Evolutionary conservation across 139 green algal genomes (phyloP).

Genomic region (Mychonastes homosphaera): DNA sequence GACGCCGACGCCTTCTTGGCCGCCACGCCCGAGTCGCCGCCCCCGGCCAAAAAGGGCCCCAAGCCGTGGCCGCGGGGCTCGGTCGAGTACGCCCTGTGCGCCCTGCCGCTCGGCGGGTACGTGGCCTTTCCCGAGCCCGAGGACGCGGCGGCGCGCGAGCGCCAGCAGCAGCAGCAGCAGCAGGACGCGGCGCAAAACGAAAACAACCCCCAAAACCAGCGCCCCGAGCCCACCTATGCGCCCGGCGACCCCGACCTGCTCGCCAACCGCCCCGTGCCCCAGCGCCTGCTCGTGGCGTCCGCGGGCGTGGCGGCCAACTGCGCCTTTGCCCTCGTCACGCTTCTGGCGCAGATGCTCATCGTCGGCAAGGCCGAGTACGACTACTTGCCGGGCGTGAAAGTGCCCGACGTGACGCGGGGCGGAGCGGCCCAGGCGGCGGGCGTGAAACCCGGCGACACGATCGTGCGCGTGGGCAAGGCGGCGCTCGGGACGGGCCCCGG

Average conservation of each 20-base stretch:
- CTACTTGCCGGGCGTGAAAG: conserved; percentile 63
- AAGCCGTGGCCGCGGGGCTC: no score
- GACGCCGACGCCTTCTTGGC: no score
- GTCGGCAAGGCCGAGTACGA: conserved; percentile 53
- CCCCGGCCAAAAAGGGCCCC: no score
- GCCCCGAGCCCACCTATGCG: conserved; percentile 4
- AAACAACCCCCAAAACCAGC: not conserved
- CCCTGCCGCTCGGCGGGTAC: conserved; percentile 89
- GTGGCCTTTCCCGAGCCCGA: conserved; percentile 86
- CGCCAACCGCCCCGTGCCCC: conserved; percentile 69
- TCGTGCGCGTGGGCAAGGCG: conserved; percentile 49
- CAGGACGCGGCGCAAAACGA: not conserved
- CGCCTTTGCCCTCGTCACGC: conserved; percentile 74
- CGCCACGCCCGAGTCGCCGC: no score
- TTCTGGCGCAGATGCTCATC: conserved; percentile 59
- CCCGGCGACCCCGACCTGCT: conserved; percentile 89
- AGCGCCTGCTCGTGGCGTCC: conserved; percentile 72
- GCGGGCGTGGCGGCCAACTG: conserved; percentile 93
- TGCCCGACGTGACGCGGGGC: conserved; percentile 42
- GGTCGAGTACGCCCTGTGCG: conserved; percentile 90
- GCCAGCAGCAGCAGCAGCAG: not conserved
- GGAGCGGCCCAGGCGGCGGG: conserved; percentile 53
- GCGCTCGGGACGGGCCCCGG: conserved; percentile 24
- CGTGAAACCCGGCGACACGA: conserved; percentile 56
- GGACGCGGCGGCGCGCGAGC: not conserved